Base-by-base conservation (phyloP, 805 yeast genomes). In the Ogataea thermomethanolica region DNA sequence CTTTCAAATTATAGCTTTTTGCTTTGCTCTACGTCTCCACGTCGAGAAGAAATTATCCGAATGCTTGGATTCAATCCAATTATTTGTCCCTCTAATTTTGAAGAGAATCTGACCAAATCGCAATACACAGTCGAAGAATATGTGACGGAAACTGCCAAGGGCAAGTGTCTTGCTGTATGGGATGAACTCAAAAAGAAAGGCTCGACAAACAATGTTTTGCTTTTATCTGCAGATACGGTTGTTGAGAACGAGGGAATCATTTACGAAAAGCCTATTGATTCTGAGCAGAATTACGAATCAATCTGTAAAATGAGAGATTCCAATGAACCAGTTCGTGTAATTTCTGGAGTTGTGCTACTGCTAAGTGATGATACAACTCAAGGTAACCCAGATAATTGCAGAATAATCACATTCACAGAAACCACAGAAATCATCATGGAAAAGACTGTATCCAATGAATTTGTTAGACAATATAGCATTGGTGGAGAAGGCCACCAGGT, bases 11-110 rank as follows among this genome's bases (percentile, higher is more conserved):
- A 53, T 35, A 34, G 47, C 4, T 65, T 90, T 20, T 66, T 87
- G 5, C 69, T 91, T 6, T 96, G 95, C 0, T 87, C 96, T 2
- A 74, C 84, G 1, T 90, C 97, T 0, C 91, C 95, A 2, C 70
- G 96, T 44, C 66, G 99, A 42, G 62, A 67, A 39, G 86, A 85
- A 41, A 82, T 93, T n/a, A 54, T 93, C 22, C 54, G 60, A 5
- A 78, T 82, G 49, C 59, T 84, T 58, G 81, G 81, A 0, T 61
- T 84, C 26, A 35, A 57, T 0, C 56, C 74, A 7, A 51, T 71
- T 9, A 66, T 84, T 0, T 59, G 74, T 10, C 77, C 79, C 13
- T 84, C 96, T 0, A 65, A 75, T 8, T 91, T 88, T 55, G 83
- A 78, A 37, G 99, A 91, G 58, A 70, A 90, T 58, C 66, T 93